Evolutionary conservation across 371 early-diverging fungal species (phyloP).

Genomic region (Rhizopus sp.): DNA sequence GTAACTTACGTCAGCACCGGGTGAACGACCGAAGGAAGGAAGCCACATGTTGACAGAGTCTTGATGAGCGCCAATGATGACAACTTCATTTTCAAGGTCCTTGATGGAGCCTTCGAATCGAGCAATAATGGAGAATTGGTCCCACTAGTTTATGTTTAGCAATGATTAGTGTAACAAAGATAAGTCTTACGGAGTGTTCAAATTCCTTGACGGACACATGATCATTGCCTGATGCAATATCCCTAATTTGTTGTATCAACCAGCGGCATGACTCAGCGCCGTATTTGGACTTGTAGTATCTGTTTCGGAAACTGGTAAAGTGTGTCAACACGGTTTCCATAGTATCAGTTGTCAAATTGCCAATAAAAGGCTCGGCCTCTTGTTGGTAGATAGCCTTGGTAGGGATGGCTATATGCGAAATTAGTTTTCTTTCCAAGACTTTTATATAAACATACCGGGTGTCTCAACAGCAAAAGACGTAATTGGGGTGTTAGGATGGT

Average conservation of each 20-base stretch:
- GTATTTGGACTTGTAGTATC: conserved; percentile 83
- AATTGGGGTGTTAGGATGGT: conserved; percentile 38
- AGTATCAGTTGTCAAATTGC: conserved; percentile 56
- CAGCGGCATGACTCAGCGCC: conserved; percentile 77
- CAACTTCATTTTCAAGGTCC: conserved; percentile 60
- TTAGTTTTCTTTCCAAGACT: background rate
- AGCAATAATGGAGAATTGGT: conserved; percentile 58
- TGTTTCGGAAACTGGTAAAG: conserved; percentile 83
- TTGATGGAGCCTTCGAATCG: conserved; percentile 68
- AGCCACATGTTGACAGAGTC: conserved; percentile 89
- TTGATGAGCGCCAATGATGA: conserved; percentile 90
- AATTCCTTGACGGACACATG: conserved; percentile 77
- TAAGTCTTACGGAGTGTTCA: conserved; percentile 55
- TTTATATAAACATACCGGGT: conserved; percentile 23
- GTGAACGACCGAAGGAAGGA: conserved; percentile 79
- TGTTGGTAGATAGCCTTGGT: conserved; percentile 43
- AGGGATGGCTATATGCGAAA: conserved; percentile 45
- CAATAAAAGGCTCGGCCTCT: conserved; percentile 58
- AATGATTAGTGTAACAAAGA: background rate
- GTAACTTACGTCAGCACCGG: conserved; percentile 74
- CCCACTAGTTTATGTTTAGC: conserved; percentile 27
- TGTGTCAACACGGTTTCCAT: conserved; percentile 67
- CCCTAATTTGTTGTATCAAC: conserved; percentile 66
- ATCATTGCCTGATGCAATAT: conserved; percentile 44
- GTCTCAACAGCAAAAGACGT: conserved; percentile 21